phyloP scores from a whole-genome alignment of 1,139 yeast genomes.

The Pichia sp. region DNA sequence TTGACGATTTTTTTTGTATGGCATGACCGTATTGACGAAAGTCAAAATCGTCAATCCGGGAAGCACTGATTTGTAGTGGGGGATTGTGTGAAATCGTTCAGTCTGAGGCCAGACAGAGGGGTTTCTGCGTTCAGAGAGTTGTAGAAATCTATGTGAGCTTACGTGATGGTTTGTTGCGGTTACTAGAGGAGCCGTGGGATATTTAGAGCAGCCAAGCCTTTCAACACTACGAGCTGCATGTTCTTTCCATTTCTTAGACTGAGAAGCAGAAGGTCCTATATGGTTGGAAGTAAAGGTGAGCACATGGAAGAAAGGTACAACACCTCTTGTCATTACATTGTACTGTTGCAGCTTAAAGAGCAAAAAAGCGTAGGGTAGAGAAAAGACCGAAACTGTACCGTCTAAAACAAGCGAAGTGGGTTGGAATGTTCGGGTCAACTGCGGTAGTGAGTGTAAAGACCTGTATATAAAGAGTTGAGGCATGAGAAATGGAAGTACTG shows the following conservation, averaged over 20 bases:
- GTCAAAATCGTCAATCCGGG: neutral
- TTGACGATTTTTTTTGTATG: neutral
- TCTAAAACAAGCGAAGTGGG: neutral
- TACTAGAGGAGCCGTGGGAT: neutral
- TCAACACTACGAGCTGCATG: neutral
- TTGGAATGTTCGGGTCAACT: constrained; percentile 1
- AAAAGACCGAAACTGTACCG: neutral
- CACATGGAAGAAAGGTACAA: neutral
- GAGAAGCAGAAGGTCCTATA: neutral
- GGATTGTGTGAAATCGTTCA: constrained; percentile 1
- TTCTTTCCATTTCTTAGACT: neutral
- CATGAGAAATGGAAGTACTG: neutral
- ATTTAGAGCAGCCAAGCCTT: neutral
- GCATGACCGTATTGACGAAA: neutral
- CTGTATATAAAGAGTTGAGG: neutral
- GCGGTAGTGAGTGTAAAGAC: neutral
- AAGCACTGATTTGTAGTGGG: constrained; percentile 1
- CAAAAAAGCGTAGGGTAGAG: constrained; percentile 1
- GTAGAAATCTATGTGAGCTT: neutral
- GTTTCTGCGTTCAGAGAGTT: constrained; percentile 1
- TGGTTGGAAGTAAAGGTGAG: neutral
- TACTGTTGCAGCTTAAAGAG: neutral
- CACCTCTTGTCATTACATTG: neutral
- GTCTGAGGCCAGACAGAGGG: constrained; percentile 1
- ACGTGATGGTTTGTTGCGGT: neutral